Base-by-base conservation (phyloP, 345 rosid species). In the Clarkia xantiana region DNA sequence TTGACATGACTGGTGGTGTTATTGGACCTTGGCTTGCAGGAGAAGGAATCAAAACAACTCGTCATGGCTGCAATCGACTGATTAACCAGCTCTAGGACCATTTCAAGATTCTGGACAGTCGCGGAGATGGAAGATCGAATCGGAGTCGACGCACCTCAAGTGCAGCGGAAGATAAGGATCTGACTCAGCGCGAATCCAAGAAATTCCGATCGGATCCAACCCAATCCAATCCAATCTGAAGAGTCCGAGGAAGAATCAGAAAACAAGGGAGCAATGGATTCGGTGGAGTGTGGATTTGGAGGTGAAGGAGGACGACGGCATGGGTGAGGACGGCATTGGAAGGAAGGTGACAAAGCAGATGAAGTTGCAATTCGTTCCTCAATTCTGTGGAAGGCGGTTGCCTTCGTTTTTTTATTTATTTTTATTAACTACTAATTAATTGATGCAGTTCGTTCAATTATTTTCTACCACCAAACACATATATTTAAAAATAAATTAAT, bases 81-180 rank as follows among this genome's bases (percentile, higher is more conserved):
- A 79, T 80, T 82, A 54, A 80, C 72, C 59, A 85, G 75, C 59
- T 79, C 70, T 76, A 80, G 68, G 80, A 84, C 83, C 93, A 89
- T 89, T 64, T 81, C 94, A 83, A 10, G 70, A 58, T 49, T 47
- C 46, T 14, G 36, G 45, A 12, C 58, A 17, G 40, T 47, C 42
- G 63, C 44, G 45, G 17, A 38, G 13, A 18, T 20, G 4, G 25
- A 53, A 18, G 48, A 53, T 42, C 51, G 51, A 65, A 47, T 54
- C 65, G 51, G 62, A 64, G 64, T 68, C 78, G 53, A 70, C 58
- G 72, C 74, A 71, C 69, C 73, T 61, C 57, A 48, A 45, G 29
- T 47, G 45, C 61, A 14, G 45, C 52, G 55, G 42, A 40, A 47
- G 54, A 45, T 15, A 50, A 47, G 17, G 15, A 42, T 10, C 11